Base-by-base conservation (phyloP, 495 filamentous ascomycete genomes). In the Trichoderma virens region DNA sequence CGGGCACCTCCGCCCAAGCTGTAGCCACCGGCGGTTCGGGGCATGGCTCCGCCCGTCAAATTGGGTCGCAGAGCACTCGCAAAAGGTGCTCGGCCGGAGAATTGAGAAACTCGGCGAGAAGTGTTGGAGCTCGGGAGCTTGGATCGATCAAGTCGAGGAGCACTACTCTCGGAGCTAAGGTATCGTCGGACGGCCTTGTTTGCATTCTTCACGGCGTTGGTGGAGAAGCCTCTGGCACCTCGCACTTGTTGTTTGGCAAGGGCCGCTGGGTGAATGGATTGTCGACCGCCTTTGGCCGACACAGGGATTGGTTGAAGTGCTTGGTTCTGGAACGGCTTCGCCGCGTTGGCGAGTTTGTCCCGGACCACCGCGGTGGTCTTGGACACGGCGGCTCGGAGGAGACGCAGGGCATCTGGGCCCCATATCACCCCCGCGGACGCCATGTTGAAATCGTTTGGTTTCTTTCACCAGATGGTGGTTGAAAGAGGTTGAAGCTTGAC, bases 21-120 rank as follows among this genome's bases (percentile, higher is more conserved):
- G 76, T 98, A 98, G 2, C 94, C 94, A 63, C 93, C 90, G 18
- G 92, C 89, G 16, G 91, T 90, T 31, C 94, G 86, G 39, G 88
- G 85, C 38, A 98, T 77, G 6, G 90, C 87, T 41, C 94, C 94
- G 28, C 93, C 94, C 0, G 92, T 96, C 54, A 98, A 79, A 68
- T 95, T 97, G 4, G 94, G 94, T 8, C 94, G 89, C 6, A 98
- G 86, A 28, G 93, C 89, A 1, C 87, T 93, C 2, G 92, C 91
- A 72, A 98, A 98, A 0, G 94, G 93, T 5, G 92, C 85, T 7
- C 85, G 85, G n/a, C 83, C 81, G 14, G 90, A 85, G 47, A 88
- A 76, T 31, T 83, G 80, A n/a, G 78, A 77, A 60, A 97, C 79
- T 59, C 85, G 85, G 3, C 81, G 79, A n/a, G 83, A 86, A 60